Base-by-base conservation (phyloP, 2,329 filamentous ascomycete species). In the Neonectria sp. region DNA sequence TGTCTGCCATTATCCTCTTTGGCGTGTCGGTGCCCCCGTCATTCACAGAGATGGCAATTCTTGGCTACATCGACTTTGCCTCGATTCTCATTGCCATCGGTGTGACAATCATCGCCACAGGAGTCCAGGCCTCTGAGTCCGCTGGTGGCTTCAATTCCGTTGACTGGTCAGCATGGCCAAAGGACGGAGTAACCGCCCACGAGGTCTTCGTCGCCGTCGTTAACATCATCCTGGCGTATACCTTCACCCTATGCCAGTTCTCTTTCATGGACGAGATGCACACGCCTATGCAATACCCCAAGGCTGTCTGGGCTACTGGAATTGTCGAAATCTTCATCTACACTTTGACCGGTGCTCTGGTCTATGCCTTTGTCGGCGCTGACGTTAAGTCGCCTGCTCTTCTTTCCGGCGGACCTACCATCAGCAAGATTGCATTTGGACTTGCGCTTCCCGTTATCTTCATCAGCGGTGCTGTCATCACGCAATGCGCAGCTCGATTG, bases 261-360 rank as follows among this genome's bases (percentile, higher is more conserved):
- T 66, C 63, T 5, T 66, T 66, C 58, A 66, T 66, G 63, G 63
- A 66, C 48, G 63, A 66, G 40, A 66, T 66, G 63, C 63, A 66
- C 52, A 66, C 58, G 4, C 63, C 63, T 6, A 33, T 31, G 46
- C 58, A 66, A 31, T 66, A 66, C 53, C 52, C 63, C 58, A 66
- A 66, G 52, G 63, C 63, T n/a, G 63, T 66, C 15, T 66, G 63
- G 63, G 63, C 58, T 3, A 66, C 63, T 17, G 63, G 63, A 48
- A 61, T 66, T 25, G 60, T 66, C 31, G 63, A 66, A 27, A 66
- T 66, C 29, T 33, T 66, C 58, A 62, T 66, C 58, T 66, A 66
- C 53, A 66, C 63, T 3, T 33, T 66, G 58, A 66, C 63, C 6
- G 63, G 63, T n/a, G 63, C 63, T 24, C 40, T 66, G 46, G 53